Evolutionary conservation across 768 basidiomycete species (phyloP).

Genomic region (Amylocystis lapponica): DNA sequence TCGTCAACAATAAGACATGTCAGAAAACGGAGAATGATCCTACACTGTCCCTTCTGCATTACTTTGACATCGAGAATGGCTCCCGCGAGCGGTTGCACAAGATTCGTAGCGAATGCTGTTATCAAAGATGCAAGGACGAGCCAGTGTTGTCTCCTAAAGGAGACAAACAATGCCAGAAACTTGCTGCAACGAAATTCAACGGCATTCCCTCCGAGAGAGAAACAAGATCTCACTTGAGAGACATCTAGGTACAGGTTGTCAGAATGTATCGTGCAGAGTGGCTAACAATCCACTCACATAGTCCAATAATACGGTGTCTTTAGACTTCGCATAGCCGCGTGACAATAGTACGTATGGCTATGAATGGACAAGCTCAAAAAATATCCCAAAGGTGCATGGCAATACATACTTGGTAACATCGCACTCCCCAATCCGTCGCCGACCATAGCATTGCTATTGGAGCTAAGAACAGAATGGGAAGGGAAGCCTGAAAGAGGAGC

Average conservation of each 20-base stretch:
- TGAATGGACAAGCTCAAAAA: conserved; percentile 3
- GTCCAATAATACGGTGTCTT: conserved; percentile 58
- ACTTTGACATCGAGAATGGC: conserved; percentile 30
- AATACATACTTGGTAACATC: conserved; percentile 50
- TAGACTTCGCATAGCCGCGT: conserved; percentile 45
- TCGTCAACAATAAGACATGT: conserved; percentile 12
- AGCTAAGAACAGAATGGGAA: conserved; percentile 46
- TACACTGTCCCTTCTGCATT: conserved; percentile 26
- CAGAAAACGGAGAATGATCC: conserved; percentile 24
- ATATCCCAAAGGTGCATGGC: neutral
- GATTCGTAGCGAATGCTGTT: conserved; percentile 37
- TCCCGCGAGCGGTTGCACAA: conserved; percentile 55
- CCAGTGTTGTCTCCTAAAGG: conserved; percentile 47
- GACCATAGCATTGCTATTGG: conserved; percentile 48
- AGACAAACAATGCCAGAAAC: conserved; percentile 35
- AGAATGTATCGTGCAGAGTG: too few relatives aligned
- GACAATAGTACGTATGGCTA: conserved; percentile 61
- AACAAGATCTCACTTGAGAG: too few relatives aligned
- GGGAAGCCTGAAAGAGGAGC: conserved; percentile 41
- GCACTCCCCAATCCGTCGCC: conserved; percentile 46
- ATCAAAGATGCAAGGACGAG: conserved; percentile 48
- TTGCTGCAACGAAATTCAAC: conserved; percentile 30
- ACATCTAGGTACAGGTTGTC: too few relatives aligned
- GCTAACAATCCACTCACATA: conserved; percentile 45
- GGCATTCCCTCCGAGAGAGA: too few relatives aligned